Evolutionary conservation across 768 basidiomycete species (phyloP).

Genomic region (Phlebiopsis flavidoalba): DNA sequence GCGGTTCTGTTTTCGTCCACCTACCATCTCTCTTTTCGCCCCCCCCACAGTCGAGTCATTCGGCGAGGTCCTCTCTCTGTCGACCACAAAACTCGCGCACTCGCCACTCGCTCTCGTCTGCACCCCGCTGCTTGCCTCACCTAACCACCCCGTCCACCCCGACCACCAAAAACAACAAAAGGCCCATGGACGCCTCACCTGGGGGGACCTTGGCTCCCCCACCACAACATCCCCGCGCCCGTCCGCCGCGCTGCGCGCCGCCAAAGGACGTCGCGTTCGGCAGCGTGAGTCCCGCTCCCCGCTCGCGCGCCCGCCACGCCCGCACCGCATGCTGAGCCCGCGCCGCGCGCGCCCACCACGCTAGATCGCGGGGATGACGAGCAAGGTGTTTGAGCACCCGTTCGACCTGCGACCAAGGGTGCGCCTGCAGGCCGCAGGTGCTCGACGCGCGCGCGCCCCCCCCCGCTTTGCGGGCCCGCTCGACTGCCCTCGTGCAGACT

Average conservation of each 20-base stretch:
- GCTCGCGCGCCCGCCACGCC: neutral
- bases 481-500: conserved; percentile 82
- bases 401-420: conserved; percentile 92
- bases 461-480: conserved; percentile 78
- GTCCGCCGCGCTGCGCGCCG: conserved; percentile 18
- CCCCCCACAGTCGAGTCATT: neutral
- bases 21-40: neutral
- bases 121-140: too few relatives aligned
- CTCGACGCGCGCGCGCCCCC: conserved; percentile 44
- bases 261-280: conserved; percentile 24
- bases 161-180: neutral
- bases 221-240: conserved; percentile 9
- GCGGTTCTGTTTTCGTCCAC: neutral
- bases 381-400: conserved; percentile 90
- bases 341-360: neutral
- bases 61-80: neutral
- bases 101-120: too few relatives aligned
- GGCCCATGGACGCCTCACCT: conserved; percentile 19
- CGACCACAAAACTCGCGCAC: neutral
- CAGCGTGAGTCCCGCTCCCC: conserved; percentile 15
- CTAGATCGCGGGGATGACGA: conserved; percentile 80
- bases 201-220: too few relatives aligned
- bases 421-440: conserved; percentile 83
- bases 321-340: neutral
- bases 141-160: neutral